Percentiles rank a stretch among this genome's conserved stretches.
phyloP scores from a whole-genome alignment of 768 basidiomycete species.

The Lentinula boryana region DNA sequence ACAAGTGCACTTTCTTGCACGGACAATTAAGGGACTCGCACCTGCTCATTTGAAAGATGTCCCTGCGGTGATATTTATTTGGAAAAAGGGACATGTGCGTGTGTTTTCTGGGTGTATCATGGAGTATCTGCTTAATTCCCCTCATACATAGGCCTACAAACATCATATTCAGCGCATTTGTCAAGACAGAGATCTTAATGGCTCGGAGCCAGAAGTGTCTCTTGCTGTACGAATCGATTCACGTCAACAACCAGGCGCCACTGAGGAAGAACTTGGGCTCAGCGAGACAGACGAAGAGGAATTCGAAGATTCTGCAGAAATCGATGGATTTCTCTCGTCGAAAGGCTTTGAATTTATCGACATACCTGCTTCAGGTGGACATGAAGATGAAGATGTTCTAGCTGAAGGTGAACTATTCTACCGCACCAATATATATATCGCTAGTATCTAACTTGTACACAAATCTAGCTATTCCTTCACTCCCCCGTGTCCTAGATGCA shows the following conservation, averaged over 20 bases:
- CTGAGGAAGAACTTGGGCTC: neutral
- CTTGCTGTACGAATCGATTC: conserved; percentile 56
- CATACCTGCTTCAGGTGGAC: conserved; percentile 13
- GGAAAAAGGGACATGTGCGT: conserved; percentile 61
- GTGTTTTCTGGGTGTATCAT: conserved; percentile 1
- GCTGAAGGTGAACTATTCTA: neutral
- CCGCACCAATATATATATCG: neutral
- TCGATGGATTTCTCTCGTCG: conserved; percentile 62
- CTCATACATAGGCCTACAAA: conserved; percentile 43
- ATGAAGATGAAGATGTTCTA: conserved; percentile 1
- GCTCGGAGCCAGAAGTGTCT: conserved; percentile 62
- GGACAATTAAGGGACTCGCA: conserved; percentile 37
- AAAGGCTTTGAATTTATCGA: conserved; percentile 79
- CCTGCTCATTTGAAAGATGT: conserved; percentile 36
- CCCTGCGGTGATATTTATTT: conserved; percentile 73
- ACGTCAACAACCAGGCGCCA: neutral
- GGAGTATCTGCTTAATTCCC: conserved; percentile 6
- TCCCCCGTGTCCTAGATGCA: conserved; percentile 71
- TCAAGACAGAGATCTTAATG: conserved; percentile 31
- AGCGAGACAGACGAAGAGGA: conserved; percentile 17
- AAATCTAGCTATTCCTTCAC: conserved; percentile 37
- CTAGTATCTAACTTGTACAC: neutral
- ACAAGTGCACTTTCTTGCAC: conserved; percentile 59
- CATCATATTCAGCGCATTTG: conserved; percentile 48
- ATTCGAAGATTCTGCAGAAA: conserved; percentile 43